Percentiles rank a stretch among this genome's conserved stretches.
These are phyloP conservation scores for Glebionis coronaria DNA, from an alignment of 129 eudicot genomes.

Conservation along the genomic window DNA sequence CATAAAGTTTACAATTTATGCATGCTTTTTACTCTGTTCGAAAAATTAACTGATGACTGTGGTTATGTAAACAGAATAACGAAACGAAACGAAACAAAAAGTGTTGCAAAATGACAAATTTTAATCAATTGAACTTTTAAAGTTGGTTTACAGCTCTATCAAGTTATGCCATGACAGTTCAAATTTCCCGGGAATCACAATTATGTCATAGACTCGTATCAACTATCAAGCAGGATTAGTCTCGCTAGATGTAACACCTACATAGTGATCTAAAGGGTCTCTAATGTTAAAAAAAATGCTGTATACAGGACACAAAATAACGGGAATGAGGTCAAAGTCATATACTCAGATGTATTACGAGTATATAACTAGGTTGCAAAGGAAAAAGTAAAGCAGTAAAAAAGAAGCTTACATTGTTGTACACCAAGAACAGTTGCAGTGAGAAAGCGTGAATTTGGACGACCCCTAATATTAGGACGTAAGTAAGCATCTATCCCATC, in stretches of 20 bases:
- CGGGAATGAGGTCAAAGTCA: too few relatives aligned
- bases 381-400: not conserved
- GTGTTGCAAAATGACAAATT: not conserved
- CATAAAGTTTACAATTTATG: not conserved
- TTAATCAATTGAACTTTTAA: too few relatives aligned
- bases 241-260: not conserved
- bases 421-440: slow-evolving; percentile 96
- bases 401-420: slow-evolving; percentile 61
- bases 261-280: not conserved
- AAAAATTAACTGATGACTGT: not conserved
- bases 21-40: not conserved
- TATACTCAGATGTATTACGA: too few relatives aligned
- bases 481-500: slow-evolving; percentile 84
- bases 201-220: not conserved
- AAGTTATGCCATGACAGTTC: not conserved
- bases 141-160: not conserved
- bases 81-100: not conserved
- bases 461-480: slow-evolving; percentile 63
- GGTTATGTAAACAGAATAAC: not conserved
- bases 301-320: not conserved
- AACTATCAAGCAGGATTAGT: not conserved
- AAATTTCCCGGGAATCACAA: not conserved
- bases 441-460: slow-evolving; percentile 91
- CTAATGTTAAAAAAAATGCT: not conserved
- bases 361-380: too few relatives aligned